phyloP scores from a whole-genome alignment of 2,329 filamentous ascomycete species.

The Penicillium frequentans region DNA sequence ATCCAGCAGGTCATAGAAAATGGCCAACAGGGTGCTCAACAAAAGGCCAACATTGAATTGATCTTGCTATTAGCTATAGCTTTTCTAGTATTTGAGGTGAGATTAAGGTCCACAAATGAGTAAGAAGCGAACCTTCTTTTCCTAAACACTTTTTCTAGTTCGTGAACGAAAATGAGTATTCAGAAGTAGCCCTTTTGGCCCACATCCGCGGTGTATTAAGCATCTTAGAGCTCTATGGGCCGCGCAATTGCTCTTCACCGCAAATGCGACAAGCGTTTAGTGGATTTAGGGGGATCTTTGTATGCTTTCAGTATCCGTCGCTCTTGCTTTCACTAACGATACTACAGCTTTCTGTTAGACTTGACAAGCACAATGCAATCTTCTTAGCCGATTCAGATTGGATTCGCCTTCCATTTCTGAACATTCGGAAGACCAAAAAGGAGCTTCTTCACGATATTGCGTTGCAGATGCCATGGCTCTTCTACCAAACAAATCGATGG shows the following conservation, averaged over 20 bases:
- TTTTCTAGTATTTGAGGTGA: not conserved
- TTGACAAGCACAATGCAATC: not conserved
- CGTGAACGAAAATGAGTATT: not conserved
- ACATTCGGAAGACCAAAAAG: not conserved
- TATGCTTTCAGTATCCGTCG: not conserved
- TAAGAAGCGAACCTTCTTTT: not conserved
- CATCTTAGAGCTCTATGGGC: not conserved
- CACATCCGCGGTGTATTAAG: not conserved
- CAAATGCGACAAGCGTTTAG: not conserved
- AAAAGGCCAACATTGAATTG: not conserved
- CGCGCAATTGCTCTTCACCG: not conserved
- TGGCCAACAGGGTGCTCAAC: not conserved
- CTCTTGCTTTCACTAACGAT: not conserved
- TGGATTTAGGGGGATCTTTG: not conserved
- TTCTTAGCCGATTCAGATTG: not conserved
- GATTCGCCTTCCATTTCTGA: not conserved
- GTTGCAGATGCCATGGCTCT: not conserved
- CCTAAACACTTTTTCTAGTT: not conserved
- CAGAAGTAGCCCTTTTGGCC: not conserved
- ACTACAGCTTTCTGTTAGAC: not conserved
- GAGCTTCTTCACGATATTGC: not conserved
- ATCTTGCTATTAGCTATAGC: not conserved
- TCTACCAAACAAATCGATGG: not conserved
- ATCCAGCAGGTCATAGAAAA: not conserved
- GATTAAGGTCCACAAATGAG: not conserved